phyloP scores from a whole-genome alignment of 2,329 filamentous ascomycete genomes.

The Penicillium vulpinum region DNA sequence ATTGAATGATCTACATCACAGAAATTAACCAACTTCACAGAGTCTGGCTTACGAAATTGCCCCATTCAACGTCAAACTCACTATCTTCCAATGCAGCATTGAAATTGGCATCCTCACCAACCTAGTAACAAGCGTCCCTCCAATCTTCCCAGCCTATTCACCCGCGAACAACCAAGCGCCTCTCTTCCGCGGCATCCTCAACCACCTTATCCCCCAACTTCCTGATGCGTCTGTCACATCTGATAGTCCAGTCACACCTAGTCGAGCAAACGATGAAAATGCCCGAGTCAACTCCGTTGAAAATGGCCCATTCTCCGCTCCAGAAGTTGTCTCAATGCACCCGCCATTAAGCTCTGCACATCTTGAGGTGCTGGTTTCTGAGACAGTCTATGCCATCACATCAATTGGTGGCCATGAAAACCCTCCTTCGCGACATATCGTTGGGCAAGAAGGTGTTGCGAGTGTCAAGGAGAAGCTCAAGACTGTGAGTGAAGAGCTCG shows the following conservation, averaged over 20 bases:
- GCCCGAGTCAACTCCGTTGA: conserved; percentile 28
- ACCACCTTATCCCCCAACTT: conserved; percentile 73
- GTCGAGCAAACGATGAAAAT: conserved; percentile 19
- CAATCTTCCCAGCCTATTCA: conserved; percentile 66
- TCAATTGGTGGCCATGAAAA: conserved; percentile 96
- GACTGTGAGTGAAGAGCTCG: conserved; percentile 91
- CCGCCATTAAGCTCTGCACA: conserved; percentile 68
- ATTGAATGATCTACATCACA: not conserved
- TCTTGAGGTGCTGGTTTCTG: conserved; percentile 73
- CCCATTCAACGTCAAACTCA: conserved; percentile 95
- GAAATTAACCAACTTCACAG: conserved; percentile 31
- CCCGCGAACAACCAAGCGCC: conserved; percentile 72
- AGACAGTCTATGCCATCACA: conserved; percentile 87
- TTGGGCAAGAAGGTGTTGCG: conserved; percentile 81
- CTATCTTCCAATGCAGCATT: conserved; percentile 92
- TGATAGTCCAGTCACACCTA: conserved; percentile 1
- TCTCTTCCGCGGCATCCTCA: conserved; percentile 78
- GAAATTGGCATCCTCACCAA: conserved; percentile 88
- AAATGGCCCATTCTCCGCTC: conserved; percentile 39
- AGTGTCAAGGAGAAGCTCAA: conserved; percentile 95
- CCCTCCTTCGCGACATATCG: conserved; percentile 89
- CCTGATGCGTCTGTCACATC: conserved; percentile 49
- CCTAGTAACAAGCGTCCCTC: conserved; percentile 78
- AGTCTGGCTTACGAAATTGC: conserved; percentile 92
- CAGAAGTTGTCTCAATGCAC: conserved; percentile 65